Percentiles rank a stretch among this genome's conserved stretches.
Evolutionary conservation across 169 alveolate species (phyloP).

Genomic region (Blepharisma undulans): DNA sequence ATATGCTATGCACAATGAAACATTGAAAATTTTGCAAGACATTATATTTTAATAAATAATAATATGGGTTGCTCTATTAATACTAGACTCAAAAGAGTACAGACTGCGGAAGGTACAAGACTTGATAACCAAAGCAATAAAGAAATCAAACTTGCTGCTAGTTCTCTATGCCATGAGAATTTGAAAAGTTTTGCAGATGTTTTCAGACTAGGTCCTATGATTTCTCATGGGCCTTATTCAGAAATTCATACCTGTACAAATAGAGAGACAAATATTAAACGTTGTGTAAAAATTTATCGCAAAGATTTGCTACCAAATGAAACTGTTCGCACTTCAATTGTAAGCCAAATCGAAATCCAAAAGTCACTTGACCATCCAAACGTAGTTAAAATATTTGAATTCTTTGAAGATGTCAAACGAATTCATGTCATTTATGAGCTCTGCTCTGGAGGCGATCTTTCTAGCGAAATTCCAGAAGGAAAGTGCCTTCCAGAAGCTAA

Average conservation of each 20-base stretch:
- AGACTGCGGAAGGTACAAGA: background rate
- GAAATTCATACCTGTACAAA: slow-evolving; percentile 67
- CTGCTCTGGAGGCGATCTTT: slow-evolving; percentile 74
- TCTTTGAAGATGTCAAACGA: slow-evolving; percentile 70
- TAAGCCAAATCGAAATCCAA: slow-evolving; percentile 65
- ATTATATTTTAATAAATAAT: background rate
- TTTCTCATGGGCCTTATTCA: slow-evolving; percentile 65
- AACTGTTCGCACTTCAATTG: slow-evolving; percentile 20
- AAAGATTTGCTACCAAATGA: background rate
- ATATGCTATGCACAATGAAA: too few species aligned
- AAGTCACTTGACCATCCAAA: slow-evolving; percentile 78
- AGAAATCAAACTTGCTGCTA: background rate
- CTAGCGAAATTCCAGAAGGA: slow-evolving; percentile 48
- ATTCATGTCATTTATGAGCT: slow-evolving; percentile 64
- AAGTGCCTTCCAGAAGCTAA: slow-evolving; percentile 62
- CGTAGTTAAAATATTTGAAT: slow-evolving; percentile 64
- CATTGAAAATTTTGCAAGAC: background rate
- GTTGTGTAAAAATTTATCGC: slow-evolving; percentile 58
- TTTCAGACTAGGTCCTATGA: slow-evolving; percentile 1
- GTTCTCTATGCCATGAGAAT: background rate
- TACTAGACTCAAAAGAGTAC: background rate
- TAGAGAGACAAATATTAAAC: slow-evolving; percentile 55
- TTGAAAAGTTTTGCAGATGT: background rate
- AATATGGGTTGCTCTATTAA: background rate
- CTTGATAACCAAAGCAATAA: background rate